Percentiles rank a stretch among this genome's conserved stretches.
phyloP scores from a whole-genome alignment of 768 basidiomycete genomes.

The Gloeopeniophorella convolvens region DNA sequence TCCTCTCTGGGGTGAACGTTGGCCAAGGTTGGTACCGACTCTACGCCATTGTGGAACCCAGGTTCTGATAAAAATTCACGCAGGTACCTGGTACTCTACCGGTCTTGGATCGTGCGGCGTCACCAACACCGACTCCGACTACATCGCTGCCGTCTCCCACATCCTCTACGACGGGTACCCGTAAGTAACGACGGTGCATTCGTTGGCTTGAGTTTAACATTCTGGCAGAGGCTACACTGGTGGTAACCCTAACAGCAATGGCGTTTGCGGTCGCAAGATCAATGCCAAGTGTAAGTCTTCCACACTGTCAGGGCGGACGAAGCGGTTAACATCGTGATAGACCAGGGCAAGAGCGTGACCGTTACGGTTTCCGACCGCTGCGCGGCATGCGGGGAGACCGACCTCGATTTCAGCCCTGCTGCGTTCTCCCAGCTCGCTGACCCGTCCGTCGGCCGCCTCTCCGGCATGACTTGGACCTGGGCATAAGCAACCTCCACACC shows the following conservation, averaged over 20 bases:
- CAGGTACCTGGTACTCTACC: constrained; percentile 50
- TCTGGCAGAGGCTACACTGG: constrained; percentile 44
- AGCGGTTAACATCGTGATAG: constrained; percentile 29
- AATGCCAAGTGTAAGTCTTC: constrained; percentile 39
- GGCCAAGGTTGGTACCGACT: constrained; percentile 37
- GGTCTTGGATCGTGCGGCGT: constrained; percentile 63
- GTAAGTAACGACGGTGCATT: constrained; percentile 31
- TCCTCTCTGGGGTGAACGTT: constrained; percentile 40
- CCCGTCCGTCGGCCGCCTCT: constrained; percentile 43
- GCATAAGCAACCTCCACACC: constrained; percentile 17
- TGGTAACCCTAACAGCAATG: constrained; percentile 68
- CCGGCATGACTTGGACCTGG: constrained; percentile 46
- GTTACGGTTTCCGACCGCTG: constrained; percentile 61
- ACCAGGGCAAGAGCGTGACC: constrained; percentile 41
- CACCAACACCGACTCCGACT: constrained; percentile 43
- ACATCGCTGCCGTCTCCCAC: constrained; percentile 54
- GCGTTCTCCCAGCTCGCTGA: constrained; percentile 49
- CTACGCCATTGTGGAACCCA: background rate
- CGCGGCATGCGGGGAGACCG: constrained; percentile 39
- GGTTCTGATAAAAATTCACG: background rate
- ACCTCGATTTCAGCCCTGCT: constrained; percentile 57
- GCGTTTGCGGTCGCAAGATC: constrained; percentile 53
- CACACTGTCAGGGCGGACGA: constrained; percentile 4
- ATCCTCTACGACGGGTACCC: constrained; percentile 53
- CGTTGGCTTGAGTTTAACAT: background rate